These are phyloP conservation scores for Przewalskia tangutica DNA, from an alignment of 257 asterid genomes.

Conservation along the genomic window DNA sequence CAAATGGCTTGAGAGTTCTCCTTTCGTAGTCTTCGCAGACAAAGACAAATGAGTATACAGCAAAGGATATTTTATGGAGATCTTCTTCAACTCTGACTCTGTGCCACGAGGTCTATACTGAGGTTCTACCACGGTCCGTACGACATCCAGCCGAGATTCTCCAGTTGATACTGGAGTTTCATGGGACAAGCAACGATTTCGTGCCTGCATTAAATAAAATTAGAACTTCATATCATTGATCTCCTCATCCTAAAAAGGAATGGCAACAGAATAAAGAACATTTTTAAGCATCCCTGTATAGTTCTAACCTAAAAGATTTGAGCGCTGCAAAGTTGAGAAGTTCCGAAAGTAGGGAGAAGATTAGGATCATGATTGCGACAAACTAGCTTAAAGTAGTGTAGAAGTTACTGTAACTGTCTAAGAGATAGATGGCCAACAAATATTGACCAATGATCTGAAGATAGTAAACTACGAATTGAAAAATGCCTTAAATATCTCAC, in stretches of 20 bases:
- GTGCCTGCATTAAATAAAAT: slow-evolving; percentile 34
- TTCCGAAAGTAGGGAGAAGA: neutral
- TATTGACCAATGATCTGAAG: too few species aligned
- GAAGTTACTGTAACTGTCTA: neutral
- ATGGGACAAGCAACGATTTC: slow-evolving; percentile 37
- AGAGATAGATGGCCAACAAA: neutral
- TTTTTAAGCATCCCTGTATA: neutral
- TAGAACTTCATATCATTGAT: neutral
- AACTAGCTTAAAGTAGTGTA: neutral
- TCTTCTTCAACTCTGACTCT: slow-evolving; percentile 32
- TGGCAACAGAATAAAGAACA: neutral
- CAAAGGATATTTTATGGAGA: slow-evolving; percentile 50
- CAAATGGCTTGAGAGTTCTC: neutral
- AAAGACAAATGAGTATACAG: neutral
- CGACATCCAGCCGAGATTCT: slow-evolving; percentile 25
- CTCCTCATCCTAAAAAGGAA: neutral
- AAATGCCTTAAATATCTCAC: slow-evolving; percentile 27
- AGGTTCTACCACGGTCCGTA: slow-evolving; percentile 26
- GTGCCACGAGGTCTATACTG: slow-evolving; percentile 41
- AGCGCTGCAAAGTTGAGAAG: neutral
- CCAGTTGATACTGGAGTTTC: slow-evolving; percentile 30
- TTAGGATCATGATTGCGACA: neutral
- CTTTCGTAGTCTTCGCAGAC: neutral
- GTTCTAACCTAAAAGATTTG: neutral
- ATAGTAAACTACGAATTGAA: neutral